These are phyloP conservation scores for Silene vulgaris DNA, from an alignment of 179 eudicot species.

Conservation along the genomic window DNA sequence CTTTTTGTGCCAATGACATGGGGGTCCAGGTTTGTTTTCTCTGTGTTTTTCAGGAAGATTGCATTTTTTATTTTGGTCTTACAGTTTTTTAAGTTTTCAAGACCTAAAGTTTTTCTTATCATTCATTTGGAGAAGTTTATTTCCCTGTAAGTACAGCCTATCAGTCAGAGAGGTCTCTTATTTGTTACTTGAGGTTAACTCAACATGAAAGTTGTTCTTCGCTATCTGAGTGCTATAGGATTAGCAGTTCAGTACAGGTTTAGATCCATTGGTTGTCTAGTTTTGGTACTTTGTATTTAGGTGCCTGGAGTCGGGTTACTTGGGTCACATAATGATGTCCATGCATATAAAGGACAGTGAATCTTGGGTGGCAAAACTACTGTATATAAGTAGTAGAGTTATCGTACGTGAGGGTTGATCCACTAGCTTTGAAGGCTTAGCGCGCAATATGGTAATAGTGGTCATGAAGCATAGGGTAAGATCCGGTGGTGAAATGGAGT, in stretches of 20 bases:
- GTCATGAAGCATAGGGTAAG: background rate
- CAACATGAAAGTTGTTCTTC: background rate
- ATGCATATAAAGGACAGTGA: background rate
- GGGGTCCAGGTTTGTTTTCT: conserved; percentile 50
- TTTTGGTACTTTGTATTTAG: background rate
- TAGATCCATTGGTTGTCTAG: background rate
- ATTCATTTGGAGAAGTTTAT: background rate
- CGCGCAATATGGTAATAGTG: background rate
- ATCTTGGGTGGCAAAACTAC: background rate
- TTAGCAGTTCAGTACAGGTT: background rate
- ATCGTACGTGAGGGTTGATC: background rate
- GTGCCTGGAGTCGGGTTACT: background rate
- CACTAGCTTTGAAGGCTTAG: background rate
- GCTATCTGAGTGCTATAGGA: background rate
- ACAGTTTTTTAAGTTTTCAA: background rate
- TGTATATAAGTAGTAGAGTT: background rate
- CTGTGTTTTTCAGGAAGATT: background rate
- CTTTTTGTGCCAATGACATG: conserved; percentile 47
- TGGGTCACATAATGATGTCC: background rate
- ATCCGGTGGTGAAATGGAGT: background rate
- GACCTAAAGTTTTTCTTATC: background rate
- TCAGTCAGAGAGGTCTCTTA: background rate
- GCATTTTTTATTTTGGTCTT: background rate
- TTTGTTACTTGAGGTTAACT: background rate
- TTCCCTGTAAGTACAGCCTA: background rate